Percentiles rank a stretch among this genome's conserved stretches.
phyloP scores from a whole-genome alignment of 73 alveolate species.

The Paramecium sexaurelia region DNA sequence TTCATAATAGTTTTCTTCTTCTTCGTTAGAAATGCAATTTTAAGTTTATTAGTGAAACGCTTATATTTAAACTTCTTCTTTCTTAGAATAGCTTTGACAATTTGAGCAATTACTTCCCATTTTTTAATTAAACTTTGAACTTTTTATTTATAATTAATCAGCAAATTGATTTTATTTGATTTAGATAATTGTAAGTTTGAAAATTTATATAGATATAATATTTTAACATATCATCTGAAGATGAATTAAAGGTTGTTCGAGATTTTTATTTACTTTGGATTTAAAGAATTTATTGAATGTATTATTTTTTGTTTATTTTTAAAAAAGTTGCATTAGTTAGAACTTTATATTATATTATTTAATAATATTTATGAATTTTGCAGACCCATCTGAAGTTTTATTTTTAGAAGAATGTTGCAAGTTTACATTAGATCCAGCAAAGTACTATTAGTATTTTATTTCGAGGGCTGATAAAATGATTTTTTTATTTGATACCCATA shows the following conservation, averaged over 20 bases:
- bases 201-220: too few relatives aligned
- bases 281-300: too few relatives aligned
- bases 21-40: background rate
- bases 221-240: too few relatives aligned
- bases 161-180: background rate
- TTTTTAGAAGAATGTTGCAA: conserved; percentile 15
- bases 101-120: background rate
- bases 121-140: background rate
- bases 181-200: background rate
- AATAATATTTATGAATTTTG: background rate
- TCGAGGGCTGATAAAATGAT: background rate
- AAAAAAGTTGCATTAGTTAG: too few relatives aligned
- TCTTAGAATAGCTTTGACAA: background rate
- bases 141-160: background rate
- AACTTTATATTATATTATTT: background rate
- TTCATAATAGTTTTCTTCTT: background rate
- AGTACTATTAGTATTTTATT: background rate
- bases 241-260: too few relatives aligned
- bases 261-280: too few relatives aligned
- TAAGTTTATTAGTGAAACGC: background rate
- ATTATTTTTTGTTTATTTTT: too few relatives aligned
- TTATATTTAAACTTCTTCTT: background rate
- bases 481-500: background rate
- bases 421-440: background rate
- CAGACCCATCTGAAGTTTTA: background rate